Conservation (phyloP, 208 protist genomes). For the Leishmania lainsoni region DNA sequence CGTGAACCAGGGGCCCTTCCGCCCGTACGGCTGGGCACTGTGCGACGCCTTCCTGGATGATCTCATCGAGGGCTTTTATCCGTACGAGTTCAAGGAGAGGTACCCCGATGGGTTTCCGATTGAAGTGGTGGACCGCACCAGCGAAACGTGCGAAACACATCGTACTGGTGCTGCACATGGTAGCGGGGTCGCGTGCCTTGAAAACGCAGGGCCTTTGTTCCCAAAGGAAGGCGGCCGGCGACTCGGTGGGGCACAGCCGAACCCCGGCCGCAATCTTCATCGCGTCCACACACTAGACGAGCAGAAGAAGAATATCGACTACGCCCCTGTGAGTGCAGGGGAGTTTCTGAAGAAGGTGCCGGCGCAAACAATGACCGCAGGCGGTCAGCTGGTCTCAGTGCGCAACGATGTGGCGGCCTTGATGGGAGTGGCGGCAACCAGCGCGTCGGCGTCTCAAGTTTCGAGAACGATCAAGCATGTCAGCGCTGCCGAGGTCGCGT, state of each 20-base stretch:
- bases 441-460: not conserved
- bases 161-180: not conserved
- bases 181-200: not conserved
- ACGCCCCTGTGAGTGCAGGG: conserved; percentile 29
- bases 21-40: conserved; percentile 87
- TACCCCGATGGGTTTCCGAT: conserved; percentile 93
- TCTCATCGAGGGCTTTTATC: conserved; percentile 93
- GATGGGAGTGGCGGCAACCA: conserved; percentile 33
- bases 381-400: conserved; percentile 75
- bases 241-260: conserved; percentile 23
- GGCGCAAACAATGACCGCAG: conserved; percentile 58
- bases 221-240: conserved; percentile 27
- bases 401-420: conserved; percentile 55
- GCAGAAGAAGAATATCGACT: conserved; percentile 13
- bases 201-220: not conserved
- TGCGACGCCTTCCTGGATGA: conserved; percentile 90
- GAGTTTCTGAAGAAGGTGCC: conserved; percentile 79
- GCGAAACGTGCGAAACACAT: conserved; percentile 32
- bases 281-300: conserved; percentile 39
- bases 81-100: conserved; percentile 93
- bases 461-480: conserved; percentile 48
- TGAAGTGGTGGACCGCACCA: conserved; percentile 73
- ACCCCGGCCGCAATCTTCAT: not conserved
- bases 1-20: conserved; percentile 86
- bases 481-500: conserved; percentile 46